Base-by-base conservation (phyloP, 2,329 filamentous ascomycete species). In the Colletotrichum viniferum region DNA sequence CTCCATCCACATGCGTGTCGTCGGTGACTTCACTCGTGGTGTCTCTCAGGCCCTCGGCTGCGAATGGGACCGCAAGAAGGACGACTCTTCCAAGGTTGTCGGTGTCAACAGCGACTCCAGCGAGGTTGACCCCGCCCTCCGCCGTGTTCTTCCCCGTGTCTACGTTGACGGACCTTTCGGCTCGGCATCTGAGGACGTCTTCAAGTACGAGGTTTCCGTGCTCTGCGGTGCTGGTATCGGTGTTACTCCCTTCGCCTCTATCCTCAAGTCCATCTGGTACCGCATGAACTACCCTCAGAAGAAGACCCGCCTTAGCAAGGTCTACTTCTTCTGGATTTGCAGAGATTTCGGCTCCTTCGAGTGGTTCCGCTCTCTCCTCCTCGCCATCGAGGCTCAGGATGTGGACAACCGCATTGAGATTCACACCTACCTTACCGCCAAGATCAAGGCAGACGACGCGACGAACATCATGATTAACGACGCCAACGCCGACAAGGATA, bases 391-490 rank as follows among this genome's bases (percentile, higher is more conserved):
- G 85, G 94, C 94, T 1, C 95, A 97, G 86, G 95, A 97, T 85
- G 89, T 95, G 77, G 93, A 95, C 81, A 92, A 95, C 84, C 90
- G 93, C 77, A 97, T 97, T 84, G 95, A 97, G 85, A 97, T 97
- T 76, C 95, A 97, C 85, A 96, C 94, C 1, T 97, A 97, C 83
- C 90, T 97, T 73, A 97, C 95, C 4, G 95, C 94, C 80, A 95
- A 94, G 88, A 96, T 96, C 86, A 95, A 96, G 87, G 90, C 92
- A 30, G 94, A 96, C 83, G 95, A 96, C 81, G 94, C 94, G 65
- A 96, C 94, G 61, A 96, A 97, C 86, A 96, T 97, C 86, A 96
- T 96, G 94, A 96, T 96, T 88, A 96, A 96, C 86, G 94, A 96
- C 80, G 94, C 93, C 82, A 95, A 96, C 81, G 93, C 94, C 78